Evolutionary conservation across 129 eudicot species (phyloP).

Genomic region (Daucus carota): DH1_v3.0 NC_030388.2:28694001-28694500

Average conservation of each 20-base stretch:
- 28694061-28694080: conserved; percentile 15
- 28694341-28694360: not conserved
- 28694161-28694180: conserved; percentile 91
- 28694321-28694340: not conserved
- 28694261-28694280: not conserved
- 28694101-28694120: conserved; percentile 93
- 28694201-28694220: conserved; percentile 6
- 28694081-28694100: conserved; percentile 90
- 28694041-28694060: not conserved
- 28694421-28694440: not conserved
- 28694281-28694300: not conserved
- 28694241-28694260: conserved; percentile 2
- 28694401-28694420: not conserved
- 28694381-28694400: not conserved
- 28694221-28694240: not conserved
- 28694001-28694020: not conserved
- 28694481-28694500: not conserved
- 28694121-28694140: conserved; percentile 88
- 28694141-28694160: conserved; percentile 84
- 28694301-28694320: not conserved
- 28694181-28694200: conserved; percentile 43
- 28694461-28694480: not conserved
- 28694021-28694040: not conserved
- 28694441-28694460: not conserved
- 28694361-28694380: not conserved